Percentiles rank a stretch among this genome's conserved stretches.
phyloP scores from a whole-genome alignment of 2,329 filamentous ascomycete species.

The Didymella sp. region DNA sequence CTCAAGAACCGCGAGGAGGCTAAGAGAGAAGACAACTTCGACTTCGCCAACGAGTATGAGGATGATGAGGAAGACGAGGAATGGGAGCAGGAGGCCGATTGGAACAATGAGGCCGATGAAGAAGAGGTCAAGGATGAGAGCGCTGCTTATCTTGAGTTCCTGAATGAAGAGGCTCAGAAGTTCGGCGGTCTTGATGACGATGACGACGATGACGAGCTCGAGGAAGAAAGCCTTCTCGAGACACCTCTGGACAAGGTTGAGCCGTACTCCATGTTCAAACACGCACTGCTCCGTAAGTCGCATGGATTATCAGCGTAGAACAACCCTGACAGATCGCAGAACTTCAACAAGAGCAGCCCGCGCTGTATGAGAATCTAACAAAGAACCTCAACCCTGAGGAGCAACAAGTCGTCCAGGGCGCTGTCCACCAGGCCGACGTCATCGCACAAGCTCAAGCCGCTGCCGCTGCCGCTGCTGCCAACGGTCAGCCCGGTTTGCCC shows the following conservation, averaged over 20 bases:
- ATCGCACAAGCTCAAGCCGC: slow-evolving; percentile 49
- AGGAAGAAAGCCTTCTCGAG: slow-evolving; percentile 91
- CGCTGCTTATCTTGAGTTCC: slow-evolving; percentile 91
- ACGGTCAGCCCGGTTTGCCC: slow-evolving; percentile 22
- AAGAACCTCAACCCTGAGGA: slow-evolving; percentile 81
- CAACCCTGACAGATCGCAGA: slow-evolving; percentile 59
- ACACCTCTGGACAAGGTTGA: slow-evolving; percentile 95
- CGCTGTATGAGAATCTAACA: slow-evolving; percentile 82
- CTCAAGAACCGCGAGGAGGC: slow-evolving; percentile 93
- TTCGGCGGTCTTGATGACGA: slow-evolving; percentile 71
- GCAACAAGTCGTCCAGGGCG: slow-evolving; percentile 78
- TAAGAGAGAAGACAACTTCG: slow-evolving; percentile 81
- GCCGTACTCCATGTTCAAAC: slow-evolving; percentile 88
- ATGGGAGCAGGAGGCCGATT: slow-evolving; percentile 79
- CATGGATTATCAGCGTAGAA: background rate
- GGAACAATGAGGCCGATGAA: slow-evolving; percentile 70
- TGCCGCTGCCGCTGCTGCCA: slow-evolving; percentile 33
- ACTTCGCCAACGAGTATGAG: slow-evolving; percentile 75
- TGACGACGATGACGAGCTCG: slow-evolving; percentile 80
- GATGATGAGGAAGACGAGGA: slow-evolving; percentile 82
- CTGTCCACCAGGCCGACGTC: slow-evolving; percentile 73
- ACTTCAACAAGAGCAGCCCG: slow-evolving; percentile 88
- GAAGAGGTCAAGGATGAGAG: slow-evolving; percentile 84
- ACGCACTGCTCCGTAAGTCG: slow-evolving; percentile 78
- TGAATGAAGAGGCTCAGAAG: slow-evolving; percentile 92